Conservation (phyloP, 2,329 filamentous ascomycete genomes). For the Botrytis squamosa region DNA sequence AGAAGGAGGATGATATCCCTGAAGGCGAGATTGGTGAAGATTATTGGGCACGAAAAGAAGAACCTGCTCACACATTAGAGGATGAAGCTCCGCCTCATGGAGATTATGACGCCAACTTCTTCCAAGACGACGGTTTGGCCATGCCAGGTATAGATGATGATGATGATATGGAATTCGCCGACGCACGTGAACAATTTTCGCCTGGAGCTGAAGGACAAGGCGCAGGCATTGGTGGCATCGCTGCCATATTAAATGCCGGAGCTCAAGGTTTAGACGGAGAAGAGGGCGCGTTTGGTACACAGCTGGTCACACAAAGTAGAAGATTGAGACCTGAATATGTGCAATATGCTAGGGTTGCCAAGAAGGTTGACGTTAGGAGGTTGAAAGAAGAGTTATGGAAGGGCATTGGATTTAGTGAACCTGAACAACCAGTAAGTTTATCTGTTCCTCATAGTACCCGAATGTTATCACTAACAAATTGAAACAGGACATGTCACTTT, state of each 20-base stretch:
- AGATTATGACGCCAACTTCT: conserved; percentile 96
- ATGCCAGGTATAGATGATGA: conserved; percentile 60
- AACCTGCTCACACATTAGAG: conserved; percentile 49
- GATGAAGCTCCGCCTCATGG: conserved; percentile 62
- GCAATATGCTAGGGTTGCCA: conserved; percentile 67
- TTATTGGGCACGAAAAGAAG: conserved; percentile 80
- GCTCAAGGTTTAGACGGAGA: conserved; percentile 42
- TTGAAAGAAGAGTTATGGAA: conserved; percentile 71
- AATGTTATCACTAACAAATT: not conserved
- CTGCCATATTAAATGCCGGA: conserved; percentile 52
- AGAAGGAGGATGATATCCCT: conserved; percentile 55
- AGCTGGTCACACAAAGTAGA: conserved; percentile 63
- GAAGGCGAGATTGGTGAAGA: conserved; percentile 88
- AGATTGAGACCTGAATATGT: conserved; percentile 66
- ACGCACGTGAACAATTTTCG: conserved; percentile 76
- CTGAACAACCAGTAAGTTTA: conserved; percentile 47
- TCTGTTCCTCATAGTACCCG: not conserved
- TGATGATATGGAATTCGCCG: conserved; percentile 73
- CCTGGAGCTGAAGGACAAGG: conserved; percentile 54
- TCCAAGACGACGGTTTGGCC: conserved; percentile 80
- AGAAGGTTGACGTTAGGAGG: conserved; percentile 68
- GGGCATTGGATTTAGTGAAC: conserved; percentile 57
- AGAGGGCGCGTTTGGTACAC: conserved; percentile 57
- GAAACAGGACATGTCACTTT: conserved; percentile 14
- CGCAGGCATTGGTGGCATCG: conserved; percentile 48